phyloP scores from a whole-genome alignment of 495 filamentous ascomycete genomes.

The Recurvomyces mirabilis region DNA sequence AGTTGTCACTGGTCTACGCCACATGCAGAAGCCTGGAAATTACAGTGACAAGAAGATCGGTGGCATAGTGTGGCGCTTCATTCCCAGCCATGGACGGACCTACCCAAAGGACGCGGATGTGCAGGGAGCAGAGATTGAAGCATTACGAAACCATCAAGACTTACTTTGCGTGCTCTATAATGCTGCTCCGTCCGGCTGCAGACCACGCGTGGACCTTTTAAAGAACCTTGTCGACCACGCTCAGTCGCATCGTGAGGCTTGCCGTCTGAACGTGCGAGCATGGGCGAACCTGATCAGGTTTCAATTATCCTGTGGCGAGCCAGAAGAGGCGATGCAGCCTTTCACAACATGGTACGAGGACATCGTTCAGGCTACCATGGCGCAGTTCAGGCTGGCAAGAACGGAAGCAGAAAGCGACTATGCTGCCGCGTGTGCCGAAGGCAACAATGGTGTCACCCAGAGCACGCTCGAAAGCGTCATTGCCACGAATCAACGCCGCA shows the following conservation, averaged over 20 bases:
- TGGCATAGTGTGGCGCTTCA: constrained; percentile 63
- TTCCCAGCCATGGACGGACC: constrained; percentile 79
- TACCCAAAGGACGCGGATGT: constrained; percentile 75
- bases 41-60: constrained; percentile 61
- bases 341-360: constrained; percentile 55
- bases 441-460: constrained; percentile 34
- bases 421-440: constrained; percentile 26
- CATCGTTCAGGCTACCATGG: constrained; percentile 43
- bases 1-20: constrained; percentile 56
- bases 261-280: constrained; percentile 66
- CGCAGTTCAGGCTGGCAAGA: constrained; percentile 48
- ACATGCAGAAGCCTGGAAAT: constrained; percentile 37
- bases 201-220: constrained; percentile 61
- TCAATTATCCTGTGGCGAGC: constrained; percentile 47
- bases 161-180: constrained; percentile 82
- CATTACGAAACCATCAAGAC: constrained; percentile 87
- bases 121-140: constrained; percentile 64
- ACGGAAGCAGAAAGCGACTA: constrained; percentile 51
- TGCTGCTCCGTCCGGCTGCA: constrained; percentile 58
- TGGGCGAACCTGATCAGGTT: constrained; percentile 74
- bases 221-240: constrained; percentile 67
- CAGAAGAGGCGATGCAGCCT: constrained; percentile 22
- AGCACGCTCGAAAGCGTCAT: constrained; percentile 46
- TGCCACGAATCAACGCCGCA: constrained; percentile 47
- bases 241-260: constrained; percentile 74